Conservation (phyloP, 441 rosid genomes). For the Arabidopsis lyrata region DNA sequence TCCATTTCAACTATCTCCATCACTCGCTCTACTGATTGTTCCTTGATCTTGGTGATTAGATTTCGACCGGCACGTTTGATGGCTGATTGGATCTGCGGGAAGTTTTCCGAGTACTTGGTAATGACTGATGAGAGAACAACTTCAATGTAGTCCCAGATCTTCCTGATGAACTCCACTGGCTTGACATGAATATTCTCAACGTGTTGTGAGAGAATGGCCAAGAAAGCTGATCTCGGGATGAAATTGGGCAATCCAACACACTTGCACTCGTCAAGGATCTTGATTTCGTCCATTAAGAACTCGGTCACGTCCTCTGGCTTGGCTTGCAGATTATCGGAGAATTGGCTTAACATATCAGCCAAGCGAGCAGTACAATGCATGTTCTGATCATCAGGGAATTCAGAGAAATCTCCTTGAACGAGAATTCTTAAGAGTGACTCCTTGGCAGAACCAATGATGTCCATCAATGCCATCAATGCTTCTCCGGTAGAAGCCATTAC, state of each 20-base stretch:
- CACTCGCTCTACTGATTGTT: constrained; percentile 28
- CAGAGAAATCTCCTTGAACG: constrained; percentile 35
- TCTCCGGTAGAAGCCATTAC: constrained; percentile 31
- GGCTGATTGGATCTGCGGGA: constrained; percentile 35
- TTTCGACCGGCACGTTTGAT: constrained; percentile 35
- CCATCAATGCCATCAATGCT: constrained; percentile 45
- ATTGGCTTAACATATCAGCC: constrained; percentile 22
- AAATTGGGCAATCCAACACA: constrained; percentile 29
- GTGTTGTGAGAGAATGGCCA: not conserved
- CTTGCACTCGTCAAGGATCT: not conserved
- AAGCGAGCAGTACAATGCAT: constrained; percentile 35
- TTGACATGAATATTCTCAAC: not conserved
- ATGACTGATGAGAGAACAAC: not conserved
- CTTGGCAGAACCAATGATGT: constrained; percentile 33
- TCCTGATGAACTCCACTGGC: constrained; percentile 27
- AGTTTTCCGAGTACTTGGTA: not conserved
- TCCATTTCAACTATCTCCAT: constrained; percentile 45
- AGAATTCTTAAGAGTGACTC: constrained; percentile 20
- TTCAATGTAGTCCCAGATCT: constrained; percentile 20
- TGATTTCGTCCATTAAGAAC: constrained; percentile 25
- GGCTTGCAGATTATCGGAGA: constrained; percentile 16
- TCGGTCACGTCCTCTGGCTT: fast-evolving
- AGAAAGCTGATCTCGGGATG: constrained; percentile 20
- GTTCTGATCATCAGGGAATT: not conserved
- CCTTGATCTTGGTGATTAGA: constrained; percentile 3